A percentile compares a stretch with the other conserved stretches of the same genome.
Evolutionary conservation across 192 early-diverging fungal genomes (phyloP).

Genomic region (Podila clonocystis): DNA sequence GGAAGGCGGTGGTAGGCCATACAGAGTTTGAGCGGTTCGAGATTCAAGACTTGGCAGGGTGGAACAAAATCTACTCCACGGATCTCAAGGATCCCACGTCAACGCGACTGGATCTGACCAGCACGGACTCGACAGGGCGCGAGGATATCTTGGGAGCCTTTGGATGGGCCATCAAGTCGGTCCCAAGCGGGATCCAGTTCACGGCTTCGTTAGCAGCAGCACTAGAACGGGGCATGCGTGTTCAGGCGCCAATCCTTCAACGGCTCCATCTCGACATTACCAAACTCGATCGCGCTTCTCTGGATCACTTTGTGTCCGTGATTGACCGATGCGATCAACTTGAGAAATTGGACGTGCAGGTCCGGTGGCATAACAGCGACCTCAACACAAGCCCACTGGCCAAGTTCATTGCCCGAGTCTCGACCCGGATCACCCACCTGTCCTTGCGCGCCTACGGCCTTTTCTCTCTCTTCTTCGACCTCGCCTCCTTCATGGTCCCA

Average conservation of each 20-base stretch:
- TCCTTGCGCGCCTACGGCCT: not conserved
- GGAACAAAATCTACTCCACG: constrained; percentile 1
- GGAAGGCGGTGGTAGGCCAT: not conserved
- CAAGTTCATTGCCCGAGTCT: not conserved
- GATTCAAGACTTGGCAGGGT: constrained; percentile 9
- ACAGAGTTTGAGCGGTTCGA: not conserved
- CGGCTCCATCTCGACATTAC: constrained; percentile 14
- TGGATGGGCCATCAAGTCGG: constrained; percentile 22
- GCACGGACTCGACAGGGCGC: constrained; percentile 8
- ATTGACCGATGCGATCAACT: constrained; percentile 3
- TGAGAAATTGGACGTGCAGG: not conserved
- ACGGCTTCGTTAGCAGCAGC: not conserved
- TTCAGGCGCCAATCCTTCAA: constrained; percentile 1
- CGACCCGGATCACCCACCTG: not conserved
- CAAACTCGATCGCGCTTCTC: not conserved
- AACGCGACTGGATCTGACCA: constrained; percentile 2
- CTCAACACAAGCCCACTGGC: constrained; percentile 6
- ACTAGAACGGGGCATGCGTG: not conserved
- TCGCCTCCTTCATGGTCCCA: not conserved
- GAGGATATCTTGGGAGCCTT: constrained; percentile 6
- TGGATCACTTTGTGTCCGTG: constrained; percentile 7
- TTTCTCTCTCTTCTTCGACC: not conserved
- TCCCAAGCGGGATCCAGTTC: constrained; percentile 14
- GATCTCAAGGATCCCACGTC: not conserved
- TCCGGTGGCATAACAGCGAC: not conserved